These are phyloP conservation scores for Teratosphaeria viscida DNA, from an alignment of 2,329 filamentous ascomycete species.

Conservation along the genomic window DNA sequence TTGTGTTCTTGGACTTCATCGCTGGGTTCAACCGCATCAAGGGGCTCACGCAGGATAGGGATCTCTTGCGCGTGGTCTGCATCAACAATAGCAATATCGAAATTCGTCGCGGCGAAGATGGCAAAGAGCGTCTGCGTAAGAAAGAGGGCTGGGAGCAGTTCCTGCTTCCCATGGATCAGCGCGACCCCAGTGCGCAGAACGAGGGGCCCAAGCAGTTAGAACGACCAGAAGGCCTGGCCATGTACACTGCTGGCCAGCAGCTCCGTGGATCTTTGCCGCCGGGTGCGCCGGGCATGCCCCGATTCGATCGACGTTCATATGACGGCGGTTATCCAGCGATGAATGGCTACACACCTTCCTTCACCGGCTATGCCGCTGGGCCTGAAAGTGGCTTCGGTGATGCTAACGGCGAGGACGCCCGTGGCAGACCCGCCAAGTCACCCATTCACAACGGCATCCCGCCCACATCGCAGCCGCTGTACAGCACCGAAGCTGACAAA, in stretches of 20 bases:
- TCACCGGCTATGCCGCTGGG: constrained; percentile 12
- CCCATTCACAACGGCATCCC: constrained; percentile 18
- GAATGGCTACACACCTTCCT: constrained; percentile 16
- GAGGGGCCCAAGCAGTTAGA: constrained; percentile 50
- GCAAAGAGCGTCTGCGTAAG: constrained; percentile 65
- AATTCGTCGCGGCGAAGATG: constrained; percentile 63
- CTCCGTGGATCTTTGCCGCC: constrained; percentile 17
- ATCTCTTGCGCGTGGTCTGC: constrained; percentile 65
- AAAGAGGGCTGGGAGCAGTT: constrained; percentile 70
- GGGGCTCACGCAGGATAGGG: constrained; percentile 58
- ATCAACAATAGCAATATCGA: constrained; percentile 64
- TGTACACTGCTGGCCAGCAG: constrained; percentile 21
- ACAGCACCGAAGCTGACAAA: constrained; percentile 8
- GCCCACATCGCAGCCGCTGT: constrained; percentile 1
- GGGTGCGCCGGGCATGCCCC: constrained; percentile 8
- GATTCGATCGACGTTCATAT: constrained; percentile 16
- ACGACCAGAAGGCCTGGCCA: constrained; percentile 30
- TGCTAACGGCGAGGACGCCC: constrained; percentile 18
- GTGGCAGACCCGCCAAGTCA: constrained; percentile 21
- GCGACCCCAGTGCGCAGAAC: constrained; percentile 63
- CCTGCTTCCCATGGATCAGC: constrained; percentile 60
- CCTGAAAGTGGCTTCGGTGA: constrained; percentile 5
- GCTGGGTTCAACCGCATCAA: constrained; percentile 79
- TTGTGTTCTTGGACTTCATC: constrained; percentile 70
- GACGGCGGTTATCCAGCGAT: constrained; percentile 14